A percentile compares a stretch with the other conserved stretches of the same genome.
phyloP scores from a whole-genome alignment of 169 alveolate genomes.

The Plasmodium malariae region DNA sequence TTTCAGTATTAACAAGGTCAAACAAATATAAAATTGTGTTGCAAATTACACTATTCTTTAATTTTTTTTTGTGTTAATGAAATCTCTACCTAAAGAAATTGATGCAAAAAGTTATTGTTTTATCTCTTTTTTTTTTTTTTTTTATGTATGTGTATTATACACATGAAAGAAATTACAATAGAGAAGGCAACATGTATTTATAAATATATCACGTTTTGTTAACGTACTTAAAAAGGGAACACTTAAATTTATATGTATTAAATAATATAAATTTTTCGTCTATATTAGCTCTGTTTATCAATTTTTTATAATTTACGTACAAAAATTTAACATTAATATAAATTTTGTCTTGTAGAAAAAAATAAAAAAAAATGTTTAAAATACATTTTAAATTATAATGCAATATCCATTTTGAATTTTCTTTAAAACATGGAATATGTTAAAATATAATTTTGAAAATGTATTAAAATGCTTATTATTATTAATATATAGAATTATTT shows the following conservation, averaged over 20 bases:
- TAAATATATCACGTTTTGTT: slow-evolving; percentile 6
- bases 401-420: slow-evolving; percentile 11
- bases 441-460: not conserved
- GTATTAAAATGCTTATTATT: not conserved
- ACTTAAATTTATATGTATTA: not conserved
- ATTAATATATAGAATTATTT: slow-evolving; percentile 18
- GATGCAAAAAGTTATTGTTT: not conserved
- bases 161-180: not conserved
- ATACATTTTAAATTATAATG: slow-evolving; percentile 38
- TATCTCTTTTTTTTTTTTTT: not conserved
- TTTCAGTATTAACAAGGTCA: no score
- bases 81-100: not conserved
- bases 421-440: slow-evolving; percentile 38
- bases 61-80: slow-evolving; percentile 3
- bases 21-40: no score
- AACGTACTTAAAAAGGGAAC: slow-evolving; percentile 13
- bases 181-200: not conserved
- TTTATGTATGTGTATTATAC: slow-evolving; percentile 7
- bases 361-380: slow-evolving; percentile 40
- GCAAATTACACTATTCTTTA: no score
- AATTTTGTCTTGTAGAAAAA: not conserved
- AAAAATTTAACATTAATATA: not conserved
- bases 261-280: slow-evolving; percentile 13
- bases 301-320: slow-evolving; percentile 11
- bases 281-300: not conserved